phyloP scores from a whole-genome alignment of 345 rosid species.

The Psidium guajava region DNA sequence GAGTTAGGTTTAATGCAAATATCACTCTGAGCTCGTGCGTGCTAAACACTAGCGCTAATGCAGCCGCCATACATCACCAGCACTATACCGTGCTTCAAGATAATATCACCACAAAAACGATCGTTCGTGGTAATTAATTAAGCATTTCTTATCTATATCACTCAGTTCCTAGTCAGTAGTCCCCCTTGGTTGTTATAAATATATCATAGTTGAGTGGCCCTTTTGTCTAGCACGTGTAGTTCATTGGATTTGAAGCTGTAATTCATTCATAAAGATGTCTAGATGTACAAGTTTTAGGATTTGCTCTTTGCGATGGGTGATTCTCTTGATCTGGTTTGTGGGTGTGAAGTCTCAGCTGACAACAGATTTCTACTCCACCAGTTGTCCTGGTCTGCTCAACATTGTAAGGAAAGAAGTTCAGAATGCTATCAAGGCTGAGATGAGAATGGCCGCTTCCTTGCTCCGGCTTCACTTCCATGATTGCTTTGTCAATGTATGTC shows the following conservation, averaged over 20 bases:
- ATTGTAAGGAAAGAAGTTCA: conserved; percentile 32
- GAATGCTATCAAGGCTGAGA: conserved; percentile 43
- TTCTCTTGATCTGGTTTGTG: conserved; percentile 16
- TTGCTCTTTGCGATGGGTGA: conserved; percentile 4
- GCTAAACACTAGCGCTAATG: background rate
- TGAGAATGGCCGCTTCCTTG: conserved; percentile 64
- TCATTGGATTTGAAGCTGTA: background rate
- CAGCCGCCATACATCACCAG: conserved; percentile 35
- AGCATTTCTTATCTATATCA: background rate
- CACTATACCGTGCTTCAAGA: conserved; percentile 6
- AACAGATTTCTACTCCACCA: conserved; percentile 25
- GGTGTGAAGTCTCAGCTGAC: conserved; percentile 36
- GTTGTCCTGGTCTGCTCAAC: conserved; percentile 37
- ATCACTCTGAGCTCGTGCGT: background rate
- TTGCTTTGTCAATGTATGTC: conserved; percentile 61
- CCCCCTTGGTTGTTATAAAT: background rate
- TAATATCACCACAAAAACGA: background rate
- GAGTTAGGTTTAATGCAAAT: background rate
- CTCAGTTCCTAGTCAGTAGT: background rate
- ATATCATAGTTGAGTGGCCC: background rate
- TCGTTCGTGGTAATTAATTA: background rate
- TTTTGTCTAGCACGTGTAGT: background rate
- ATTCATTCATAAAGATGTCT: background rate
- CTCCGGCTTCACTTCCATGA: conserved; percentile 60
- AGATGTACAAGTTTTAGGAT: conserved; percentile 7